Conservation (phyloP, 306 rosid genomes). For the Glycyrrhiza uralensis region DNA sequence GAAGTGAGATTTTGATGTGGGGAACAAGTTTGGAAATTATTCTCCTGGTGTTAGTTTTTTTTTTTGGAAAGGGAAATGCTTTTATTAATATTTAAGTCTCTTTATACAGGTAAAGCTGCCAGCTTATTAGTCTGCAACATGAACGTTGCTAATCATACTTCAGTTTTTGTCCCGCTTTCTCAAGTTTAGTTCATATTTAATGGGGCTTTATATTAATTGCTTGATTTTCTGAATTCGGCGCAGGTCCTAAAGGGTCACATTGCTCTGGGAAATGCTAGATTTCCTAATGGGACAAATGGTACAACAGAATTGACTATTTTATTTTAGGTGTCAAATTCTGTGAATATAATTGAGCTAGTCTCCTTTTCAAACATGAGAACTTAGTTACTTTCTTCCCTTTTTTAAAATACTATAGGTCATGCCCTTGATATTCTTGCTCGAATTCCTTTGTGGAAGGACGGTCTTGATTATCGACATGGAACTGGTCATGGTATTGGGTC, state of each 20-base stretch:
- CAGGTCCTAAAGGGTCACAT: slow-evolving; percentile 98
- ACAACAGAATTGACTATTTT: slow-evolving; percentile 13
- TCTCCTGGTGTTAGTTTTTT: no score
- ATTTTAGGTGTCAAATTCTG: slow-evolving; percentile 12
- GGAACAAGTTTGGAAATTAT: not conserved
- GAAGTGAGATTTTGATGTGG: not conserved
- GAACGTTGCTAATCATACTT: not conserved
- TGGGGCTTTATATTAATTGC: slow-evolving; percentile 1
- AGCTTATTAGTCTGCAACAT: not conserved
- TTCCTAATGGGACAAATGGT: slow-evolving; percentile 98
- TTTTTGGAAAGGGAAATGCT: not conserved
- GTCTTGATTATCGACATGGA: slow-evolving; percentile 98
- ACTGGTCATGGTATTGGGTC: slow-evolving; percentile 99
- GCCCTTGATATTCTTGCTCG: slow-evolving; percentile 92
- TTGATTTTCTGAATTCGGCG: slow-evolving; percentile 30
- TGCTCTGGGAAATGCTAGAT: slow-evolving; percentile 82
- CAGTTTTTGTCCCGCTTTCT: not conserved
- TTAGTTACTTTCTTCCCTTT: not conserved
- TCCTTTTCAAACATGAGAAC: not conserved
- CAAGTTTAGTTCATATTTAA: not conserved
- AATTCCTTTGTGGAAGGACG: slow-evolving; percentile 86
- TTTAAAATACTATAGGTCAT: slow-evolving; percentile 49
- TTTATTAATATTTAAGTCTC: not conserved
- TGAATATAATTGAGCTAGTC: slow-evolving; percentile 1
- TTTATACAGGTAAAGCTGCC: not conserved